A percentile compares a stretch with the other conserved stretches of the same genome.
Evolutionary conservation across 1,284 basidiomycete species (phyloP).

Genomic region (Coniferiporia weirii): DNA sequence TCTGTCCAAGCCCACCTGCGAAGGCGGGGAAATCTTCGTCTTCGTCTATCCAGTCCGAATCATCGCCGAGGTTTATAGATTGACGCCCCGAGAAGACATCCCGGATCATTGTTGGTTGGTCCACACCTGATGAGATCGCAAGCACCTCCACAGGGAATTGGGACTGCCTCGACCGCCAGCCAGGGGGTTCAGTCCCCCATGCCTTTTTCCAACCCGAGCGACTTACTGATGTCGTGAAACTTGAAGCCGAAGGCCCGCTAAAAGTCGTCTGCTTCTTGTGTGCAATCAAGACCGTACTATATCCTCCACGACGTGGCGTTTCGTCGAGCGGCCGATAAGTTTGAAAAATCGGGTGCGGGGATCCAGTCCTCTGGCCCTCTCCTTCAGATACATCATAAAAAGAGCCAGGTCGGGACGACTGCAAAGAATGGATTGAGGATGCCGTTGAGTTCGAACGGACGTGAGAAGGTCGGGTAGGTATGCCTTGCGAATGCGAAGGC

Average conservation of each 20-base stretch:
- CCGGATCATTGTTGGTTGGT: slow-evolving; percentile 46
- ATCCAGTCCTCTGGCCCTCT: slow-evolving; percentile 48
- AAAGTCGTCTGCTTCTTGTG: slow-evolving; percentile 70
- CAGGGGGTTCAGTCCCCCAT: slow-evolving; percentile 79
- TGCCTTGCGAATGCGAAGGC: slow-evolving; percentile 27
- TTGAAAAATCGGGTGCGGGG: slow-evolving; percentile 42
- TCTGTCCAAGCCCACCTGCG: slow-evolving; percentile 72
- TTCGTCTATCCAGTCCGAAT: slow-evolving; percentile 76
- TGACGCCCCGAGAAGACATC: slow-evolving; percentile 72
- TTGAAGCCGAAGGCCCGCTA: slow-evolving; percentile 42
- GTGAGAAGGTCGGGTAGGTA: slow-evolving; percentile 40
- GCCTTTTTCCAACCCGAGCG: slow-evolving; percentile 83
- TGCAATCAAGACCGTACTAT: slow-evolving; percentile 59
- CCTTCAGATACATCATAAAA: slow-evolving; percentile 69
- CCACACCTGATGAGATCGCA: slow-evolving; percentile 52
- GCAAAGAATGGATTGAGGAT: slow-evolving; percentile 67
- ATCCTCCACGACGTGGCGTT: slow-evolving; percentile 39
- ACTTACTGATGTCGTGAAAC: slow-evolving; percentile 35
- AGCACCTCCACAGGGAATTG: slow-evolving; percentile 70
- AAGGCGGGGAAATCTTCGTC: slow-evolving; percentile 74
- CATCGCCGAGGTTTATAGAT: slow-evolving; percentile 58
- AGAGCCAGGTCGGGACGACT: slow-evolving; percentile 68
- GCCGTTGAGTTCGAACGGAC: slow-evolving; percentile 64
- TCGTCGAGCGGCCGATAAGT: slow-evolving; percentile 45
- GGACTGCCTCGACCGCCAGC: slow-evolving; percentile 69